phyloP scores from a whole-genome alignment of 148 eudicot genomes.

The Oxyria digyna region DNA sequence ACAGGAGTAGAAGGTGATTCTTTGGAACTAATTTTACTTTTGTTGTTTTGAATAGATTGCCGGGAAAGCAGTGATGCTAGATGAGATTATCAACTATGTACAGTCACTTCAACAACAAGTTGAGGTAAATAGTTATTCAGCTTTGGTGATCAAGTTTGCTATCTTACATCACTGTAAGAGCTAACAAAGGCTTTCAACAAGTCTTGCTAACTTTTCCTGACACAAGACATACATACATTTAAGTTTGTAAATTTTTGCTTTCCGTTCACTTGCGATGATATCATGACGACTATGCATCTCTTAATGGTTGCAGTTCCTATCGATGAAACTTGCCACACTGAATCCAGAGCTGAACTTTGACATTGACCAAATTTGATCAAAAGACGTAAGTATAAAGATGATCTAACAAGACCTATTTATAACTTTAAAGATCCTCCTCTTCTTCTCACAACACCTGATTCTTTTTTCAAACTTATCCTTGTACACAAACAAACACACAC shows the following conservation, averaged over 20 bases:
- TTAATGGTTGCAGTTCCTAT: conserved; percentile 56
- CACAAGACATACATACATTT: too few species aligned
- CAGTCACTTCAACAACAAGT: conserved; percentile 94
- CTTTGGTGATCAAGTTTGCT: background rate
- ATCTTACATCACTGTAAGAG: too few species aligned
- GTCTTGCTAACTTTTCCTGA: too few species aligned
- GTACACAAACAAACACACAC: too few species aligned
- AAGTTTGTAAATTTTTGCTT: too few species aligned
- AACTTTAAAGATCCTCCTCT: too few species aligned
- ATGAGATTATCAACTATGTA: conserved; percentile 90
- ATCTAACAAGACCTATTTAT: background rate
- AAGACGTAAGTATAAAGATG: conserved; percentile 48
- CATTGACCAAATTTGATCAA: conserved; percentile 60
- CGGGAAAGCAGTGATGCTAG: conserved; percentile 94
- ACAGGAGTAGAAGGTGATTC: background rate
- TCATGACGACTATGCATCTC: too few species aligned
- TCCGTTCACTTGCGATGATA: too few species aligned
- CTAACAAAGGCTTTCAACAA: too few species aligned
- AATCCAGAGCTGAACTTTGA: conserved; percentile 74
- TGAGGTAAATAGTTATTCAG: conserved; percentile 40
- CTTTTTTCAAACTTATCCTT: too few species aligned
- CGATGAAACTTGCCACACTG: conserved; percentile 92
- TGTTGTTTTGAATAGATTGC: conserved; percentile 42
- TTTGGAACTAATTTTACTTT: background rate
- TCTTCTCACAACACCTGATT: too few species aligned